Evolutionary conservation across 768 basidiomycete genomes (phyloP).

Genomic region (Xerocomellus amylosporus): DNA sequence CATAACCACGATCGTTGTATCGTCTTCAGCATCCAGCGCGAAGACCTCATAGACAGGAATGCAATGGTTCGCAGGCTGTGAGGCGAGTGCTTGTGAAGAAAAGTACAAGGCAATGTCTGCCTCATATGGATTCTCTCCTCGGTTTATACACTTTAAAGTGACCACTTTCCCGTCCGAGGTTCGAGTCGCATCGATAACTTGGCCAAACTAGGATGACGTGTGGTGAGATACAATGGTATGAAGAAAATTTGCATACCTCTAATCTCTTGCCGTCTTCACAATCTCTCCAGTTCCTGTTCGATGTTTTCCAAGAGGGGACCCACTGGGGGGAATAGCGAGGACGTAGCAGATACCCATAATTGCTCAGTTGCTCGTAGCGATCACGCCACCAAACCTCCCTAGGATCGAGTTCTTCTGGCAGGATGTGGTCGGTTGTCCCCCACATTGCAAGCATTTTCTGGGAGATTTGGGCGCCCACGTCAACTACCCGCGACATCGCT

Average conservation of each 20-base stretch:
- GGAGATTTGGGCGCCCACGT: background rate
- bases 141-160: conserved; percentile 27
- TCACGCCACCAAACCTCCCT: conserved; percentile 11
- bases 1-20: conserved; percentile 25
- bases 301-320: conserved; percentile 11
- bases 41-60: conserved; percentile 25
- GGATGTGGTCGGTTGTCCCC: background rate
- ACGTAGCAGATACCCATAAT: conserved; percentile 8
- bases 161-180: conserved; percentile 28
- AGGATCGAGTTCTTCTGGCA: conserved; percentile 6
- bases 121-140: conserved; percentile 18
- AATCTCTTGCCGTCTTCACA: conserved; percentile 4
- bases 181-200: conserved; percentile 31
- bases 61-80: conserved; percentile 24
- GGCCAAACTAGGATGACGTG: background rate
- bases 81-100: conserved; percentile 2
- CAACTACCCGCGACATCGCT: background rate
- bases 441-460: background rate
- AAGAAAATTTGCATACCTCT: background rate
- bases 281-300: background rate
- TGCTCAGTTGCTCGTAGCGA: background rate
- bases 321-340: conserved; percentile 14
- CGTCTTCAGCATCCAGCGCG: conserved; percentile 1
- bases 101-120: conserved; percentile 23
- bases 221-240: background rate